Conservation (phyloP, 2,329 filamentous ascomycete species). For the Amauroascus niger region DNA sequence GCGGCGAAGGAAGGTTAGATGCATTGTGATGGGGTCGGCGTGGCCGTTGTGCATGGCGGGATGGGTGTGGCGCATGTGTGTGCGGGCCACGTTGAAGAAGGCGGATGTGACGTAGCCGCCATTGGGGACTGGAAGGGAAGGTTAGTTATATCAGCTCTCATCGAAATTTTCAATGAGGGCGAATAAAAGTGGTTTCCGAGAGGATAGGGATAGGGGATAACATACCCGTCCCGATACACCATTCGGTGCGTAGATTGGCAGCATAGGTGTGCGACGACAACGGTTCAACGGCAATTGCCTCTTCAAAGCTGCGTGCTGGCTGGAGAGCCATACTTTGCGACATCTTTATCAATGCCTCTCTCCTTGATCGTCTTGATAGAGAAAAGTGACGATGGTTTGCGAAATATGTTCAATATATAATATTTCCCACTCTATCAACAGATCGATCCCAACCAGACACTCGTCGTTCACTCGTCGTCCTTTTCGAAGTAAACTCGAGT, state of each 20-base stretch:
- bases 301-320: conserved; percentile 25
- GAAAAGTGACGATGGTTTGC: no score
- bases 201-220: neutral
- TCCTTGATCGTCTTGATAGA: neutral
- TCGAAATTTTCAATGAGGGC: neutral
- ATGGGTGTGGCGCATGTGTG: conserved; percentile 52
- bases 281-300: conserved; percentile 31
- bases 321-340: conserved; percentile 1
- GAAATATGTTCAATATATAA: no score
- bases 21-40: conserved; percentile 54
- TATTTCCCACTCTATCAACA: no score
- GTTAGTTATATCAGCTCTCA: neutral
- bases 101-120: conserved; percentile 59
- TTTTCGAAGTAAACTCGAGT: no score
- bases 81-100: conserved; percentile 50
- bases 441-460: no score
- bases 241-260: conserved; percentile 47
- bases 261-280: conserved; percentile 48
- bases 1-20: conserved; percentile 56
- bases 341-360: no score
- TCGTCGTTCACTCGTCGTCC: no score
- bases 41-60: conserved; percentile 40
- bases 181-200: conserved; percentile 2
- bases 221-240: conserved; percentile 54
- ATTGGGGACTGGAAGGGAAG: conserved; percentile 50